These are phyloP conservation scores for Debaryomyces hansenii DNA, from an alignment of 805 yeast genomes.

Conservation along the genomic window DNA sequence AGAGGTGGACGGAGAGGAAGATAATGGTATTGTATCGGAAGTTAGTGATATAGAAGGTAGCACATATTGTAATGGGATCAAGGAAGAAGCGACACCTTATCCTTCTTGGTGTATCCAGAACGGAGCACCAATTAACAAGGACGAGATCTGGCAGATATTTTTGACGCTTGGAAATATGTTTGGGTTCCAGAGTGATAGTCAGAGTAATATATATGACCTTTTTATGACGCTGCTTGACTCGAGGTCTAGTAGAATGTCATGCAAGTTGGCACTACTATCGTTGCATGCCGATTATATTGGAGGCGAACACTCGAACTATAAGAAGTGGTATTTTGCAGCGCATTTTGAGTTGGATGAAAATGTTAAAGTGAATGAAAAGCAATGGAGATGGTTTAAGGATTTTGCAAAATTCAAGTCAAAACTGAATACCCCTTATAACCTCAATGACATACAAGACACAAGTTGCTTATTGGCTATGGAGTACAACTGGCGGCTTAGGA, in stretches of 20 bases:
- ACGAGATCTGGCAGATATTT: conserved; percentile 63
- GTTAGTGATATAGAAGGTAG: too few species aligned
- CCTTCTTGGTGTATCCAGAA: conserved; percentile 27
- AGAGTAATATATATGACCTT: conserved; percentile 78
- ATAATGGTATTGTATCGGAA: too few species aligned
- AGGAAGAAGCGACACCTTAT: conserved; percentile 1
- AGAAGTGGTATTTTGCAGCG: conserved; percentile 91
- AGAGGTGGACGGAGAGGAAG: too few species aligned
- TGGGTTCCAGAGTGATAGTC: conserved; percentile 83
- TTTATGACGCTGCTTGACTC: conserved; percentile 82
- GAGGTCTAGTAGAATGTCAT: conserved; percentile 75
- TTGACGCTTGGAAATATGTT: conserved; percentile 57
- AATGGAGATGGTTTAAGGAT: conserved; percentile 28
- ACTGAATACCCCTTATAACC: conserved; percentile 37
- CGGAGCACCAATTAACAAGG: conserved; percentile 25
- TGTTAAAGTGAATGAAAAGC: conserved; percentile 52
- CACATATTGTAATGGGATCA: too few species aligned
- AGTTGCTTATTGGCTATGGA: conserved; percentile 20
- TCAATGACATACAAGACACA: conserved; percentile 17
- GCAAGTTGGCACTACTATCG: conserved; percentile 67
- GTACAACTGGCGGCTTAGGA: conserved; percentile 64
- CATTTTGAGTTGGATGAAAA: conserved; percentile 75
- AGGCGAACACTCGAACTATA: conserved; percentile 82
- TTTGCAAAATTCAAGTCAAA: conserved; percentile 21
- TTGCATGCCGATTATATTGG: conserved; percentile 92